Evolutionary conservation across 192 early-diverging fungal genomes (phyloP).

Genomic region (Rhizophlyctis rosea): DNA sequence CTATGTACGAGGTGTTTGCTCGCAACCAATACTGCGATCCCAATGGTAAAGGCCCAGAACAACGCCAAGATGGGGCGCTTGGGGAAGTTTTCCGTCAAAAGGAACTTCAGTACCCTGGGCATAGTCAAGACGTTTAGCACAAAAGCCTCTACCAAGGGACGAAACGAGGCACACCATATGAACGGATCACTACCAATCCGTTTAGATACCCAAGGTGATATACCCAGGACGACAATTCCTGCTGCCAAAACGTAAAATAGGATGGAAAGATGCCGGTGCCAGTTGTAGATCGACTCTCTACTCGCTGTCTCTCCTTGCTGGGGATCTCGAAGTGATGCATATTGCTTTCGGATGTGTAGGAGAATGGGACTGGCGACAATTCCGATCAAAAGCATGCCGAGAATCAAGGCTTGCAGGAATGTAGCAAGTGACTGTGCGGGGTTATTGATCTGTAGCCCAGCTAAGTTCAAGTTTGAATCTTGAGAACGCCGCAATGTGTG

Average conservation of each 20-base stretch:
- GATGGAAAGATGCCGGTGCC: constrained; percentile 11
- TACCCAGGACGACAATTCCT: constrained; percentile 44
- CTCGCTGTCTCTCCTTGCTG: too few relatives aligned
- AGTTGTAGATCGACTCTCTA: neutral
- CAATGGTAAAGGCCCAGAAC: constrained; percentile 48
- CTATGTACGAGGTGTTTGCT: constrained; percentile 3
- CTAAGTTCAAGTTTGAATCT: neutral
- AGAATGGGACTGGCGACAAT: constrained; percentile 50
- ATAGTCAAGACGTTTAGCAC: constrained; percentile 31
- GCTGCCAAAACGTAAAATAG: constrained; percentile 36
- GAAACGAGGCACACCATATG: constrained; percentile 48
- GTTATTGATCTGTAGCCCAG: constrained; percentile 1
- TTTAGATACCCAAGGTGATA: constrained; percentile 52
- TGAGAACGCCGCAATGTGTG: constrained; percentile 18
- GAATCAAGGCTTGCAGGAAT: constrained; percentile 59
- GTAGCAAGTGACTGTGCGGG: constrained; percentile 22
- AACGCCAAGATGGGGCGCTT: constrained; percentile 33
- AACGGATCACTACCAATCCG: constrained; percentile 61
- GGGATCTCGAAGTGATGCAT: constrained; percentile 3
- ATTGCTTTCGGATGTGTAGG: constrained; percentile 33
- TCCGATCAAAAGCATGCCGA: constrained; percentile 71
- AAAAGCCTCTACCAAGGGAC: constrained; percentile 11
- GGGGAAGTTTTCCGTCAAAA: constrained; percentile 7
- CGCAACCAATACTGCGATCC: constrained; percentile 38
- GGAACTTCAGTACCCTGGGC: constrained; percentile 11